These are phyloP conservation scores for Sequoia sempervirens DNA, from an alignment of 75 land plant species.

Conservation along the genomic window DNA sequence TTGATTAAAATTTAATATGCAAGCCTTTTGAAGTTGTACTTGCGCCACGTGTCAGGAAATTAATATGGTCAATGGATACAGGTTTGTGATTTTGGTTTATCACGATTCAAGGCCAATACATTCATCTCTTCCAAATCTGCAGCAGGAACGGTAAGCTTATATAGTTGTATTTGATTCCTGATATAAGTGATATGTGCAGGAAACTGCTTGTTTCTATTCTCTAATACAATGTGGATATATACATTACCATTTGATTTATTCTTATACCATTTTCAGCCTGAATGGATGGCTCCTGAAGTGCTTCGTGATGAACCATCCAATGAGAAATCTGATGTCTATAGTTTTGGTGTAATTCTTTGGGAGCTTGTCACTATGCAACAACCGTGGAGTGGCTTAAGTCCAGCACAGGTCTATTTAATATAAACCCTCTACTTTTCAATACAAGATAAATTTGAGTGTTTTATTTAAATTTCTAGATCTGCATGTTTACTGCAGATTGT, in stretches of 20 bases:
- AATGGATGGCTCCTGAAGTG: slow-evolving; percentile 99
- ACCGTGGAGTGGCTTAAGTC: slow-evolving; percentile 83
- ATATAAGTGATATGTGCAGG: not conserved
- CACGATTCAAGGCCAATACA: slow-evolving; percentile 76
- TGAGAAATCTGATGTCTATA: slow-evolving; percentile 89
- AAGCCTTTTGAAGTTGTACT: not conserved
- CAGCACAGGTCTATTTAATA: slow-evolving; percentile 58
- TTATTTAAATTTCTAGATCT: not conserved
- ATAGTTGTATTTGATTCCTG: not conserved
- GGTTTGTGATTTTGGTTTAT: slow-evolving; percentile 98
- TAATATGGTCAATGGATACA: slow-evolving; percentile 13
- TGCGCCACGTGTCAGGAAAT: not conserved
- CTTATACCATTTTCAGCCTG: slow-evolving; percentile 46
- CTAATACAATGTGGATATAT: not conserved
- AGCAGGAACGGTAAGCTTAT: slow-evolving; percentile 80
- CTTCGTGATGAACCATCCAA: slow-evolving; percentile 87
- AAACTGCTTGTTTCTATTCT: not conserved
- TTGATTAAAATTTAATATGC: not conserved
- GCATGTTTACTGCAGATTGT: not conserved
- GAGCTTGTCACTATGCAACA: slow-evolving; percentile 85
- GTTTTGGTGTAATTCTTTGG: slow-evolving; percentile 92
- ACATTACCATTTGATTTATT: not conserved
- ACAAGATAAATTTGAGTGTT: not conserved
- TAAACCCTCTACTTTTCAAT: not conserved
- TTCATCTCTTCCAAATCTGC: slow-evolving; percentile 79